These are phyloP conservation scores for Clitocybe nebularis DNA, from an alignment of 1,284 basidiomycete species.

Conservation along the genomic window DNA sequence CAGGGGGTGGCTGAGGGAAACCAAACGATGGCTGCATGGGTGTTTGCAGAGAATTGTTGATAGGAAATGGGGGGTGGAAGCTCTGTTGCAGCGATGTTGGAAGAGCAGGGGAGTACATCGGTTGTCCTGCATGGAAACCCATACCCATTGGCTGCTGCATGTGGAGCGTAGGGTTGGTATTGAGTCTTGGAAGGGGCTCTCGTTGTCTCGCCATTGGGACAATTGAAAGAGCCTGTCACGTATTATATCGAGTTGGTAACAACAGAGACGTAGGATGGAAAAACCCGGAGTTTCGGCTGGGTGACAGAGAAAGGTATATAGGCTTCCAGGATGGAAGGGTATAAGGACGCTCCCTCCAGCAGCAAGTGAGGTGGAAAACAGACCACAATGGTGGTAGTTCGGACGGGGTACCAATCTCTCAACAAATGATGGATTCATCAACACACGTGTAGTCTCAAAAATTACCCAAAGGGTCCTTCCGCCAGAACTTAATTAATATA, in stretches of 20 bases:
- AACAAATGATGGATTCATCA: neutral
- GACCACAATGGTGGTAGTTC: slow-evolving; percentile 8
- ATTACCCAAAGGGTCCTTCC: neutral
- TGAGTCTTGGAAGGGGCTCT: slow-evolving; percentile 41
- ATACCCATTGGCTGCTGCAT: slow-evolving; percentile 40
- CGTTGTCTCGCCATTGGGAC: slow-evolving; percentile 25
- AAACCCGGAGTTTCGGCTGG: neutral
- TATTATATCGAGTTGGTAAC: slow-evolving; percentile 10
- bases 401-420: neutral
- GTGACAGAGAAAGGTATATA: slow-evolving; percentile 7
- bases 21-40: slow-evolving; percentile 67
- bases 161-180: slow-evolving; percentile 39
- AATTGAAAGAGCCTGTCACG: slow-evolving; percentile 2
- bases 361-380: slow-evolving; percentile 1
- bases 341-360: slow-evolving; percentile 8
- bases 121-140: slow-evolving; percentile 32
- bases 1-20: slow-evolving; percentile 42
- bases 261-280: slow-evolving; percentile 1
- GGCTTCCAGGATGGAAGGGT: slow-evolving; percentile 8
- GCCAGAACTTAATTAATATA: neutral
- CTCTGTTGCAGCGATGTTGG: slow-evolving; percentile 56
- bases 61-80: slow-evolving; percentile 53
- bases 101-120: slow-evolving; percentile 62
- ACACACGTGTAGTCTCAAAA: neutral
- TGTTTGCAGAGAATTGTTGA: slow-evolving; percentile 52